These are phyloP conservation scores for Xylaria grammica DNA, from an alignment of 495 filamentous ascomycete species.

Conservation along the genomic window DNA sequence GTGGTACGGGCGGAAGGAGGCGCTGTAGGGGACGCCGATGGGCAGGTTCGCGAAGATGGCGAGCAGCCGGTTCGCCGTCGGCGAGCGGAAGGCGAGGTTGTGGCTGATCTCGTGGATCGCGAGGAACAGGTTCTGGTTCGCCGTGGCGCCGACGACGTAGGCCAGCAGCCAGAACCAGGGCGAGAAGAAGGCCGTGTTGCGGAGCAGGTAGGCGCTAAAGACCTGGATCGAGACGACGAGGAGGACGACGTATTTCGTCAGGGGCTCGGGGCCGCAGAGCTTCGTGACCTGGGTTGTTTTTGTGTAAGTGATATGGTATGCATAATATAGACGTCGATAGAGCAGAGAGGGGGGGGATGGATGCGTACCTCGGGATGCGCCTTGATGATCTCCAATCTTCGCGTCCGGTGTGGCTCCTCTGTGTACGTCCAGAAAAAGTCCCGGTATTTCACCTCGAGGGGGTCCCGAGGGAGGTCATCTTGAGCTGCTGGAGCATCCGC, in stretches of 20 bases:
- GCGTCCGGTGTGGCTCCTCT: constrained; percentile 93
- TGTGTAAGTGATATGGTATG: constrained; percentile 17
- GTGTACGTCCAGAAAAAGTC: constrained; percentile 93
- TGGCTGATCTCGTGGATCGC: constrained; percentile 99
- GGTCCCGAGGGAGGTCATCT: constrained; percentile 33
- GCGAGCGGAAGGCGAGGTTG: constrained; percentile 90
- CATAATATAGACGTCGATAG: neutral
- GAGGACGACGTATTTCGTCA: constrained; percentile 92
- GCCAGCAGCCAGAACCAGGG: constrained; percentile 82
- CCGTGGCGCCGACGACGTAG: constrained; percentile 92
- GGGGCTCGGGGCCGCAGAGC: constrained; percentile 93
- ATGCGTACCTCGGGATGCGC: constrained; percentile 89
- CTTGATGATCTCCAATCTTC: constrained; percentile 94
- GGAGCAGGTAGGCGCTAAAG: constrained; percentile 77
- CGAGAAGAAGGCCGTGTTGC: constrained; percentile 79
- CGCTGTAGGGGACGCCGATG: constrained; percentile 94
- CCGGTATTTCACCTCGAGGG: constrained; percentile 48
- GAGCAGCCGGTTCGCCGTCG: constrained; percentile 81
- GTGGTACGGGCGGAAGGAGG: constrained; percentile 97
- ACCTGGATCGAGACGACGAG: constrained; percentile 85
- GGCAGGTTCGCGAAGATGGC: constrained; percentile 95
- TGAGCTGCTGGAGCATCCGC: constrained; percentile 20
- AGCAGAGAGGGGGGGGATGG: neutral
- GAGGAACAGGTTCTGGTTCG: constrained; percentile 98
- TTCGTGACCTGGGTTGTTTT: constrained; percentile 75